Evolutionary conservation across 1,284 basidiomycete genomes (phyloP).

Genomic region (Heterobasidion parviporum): DNA sequence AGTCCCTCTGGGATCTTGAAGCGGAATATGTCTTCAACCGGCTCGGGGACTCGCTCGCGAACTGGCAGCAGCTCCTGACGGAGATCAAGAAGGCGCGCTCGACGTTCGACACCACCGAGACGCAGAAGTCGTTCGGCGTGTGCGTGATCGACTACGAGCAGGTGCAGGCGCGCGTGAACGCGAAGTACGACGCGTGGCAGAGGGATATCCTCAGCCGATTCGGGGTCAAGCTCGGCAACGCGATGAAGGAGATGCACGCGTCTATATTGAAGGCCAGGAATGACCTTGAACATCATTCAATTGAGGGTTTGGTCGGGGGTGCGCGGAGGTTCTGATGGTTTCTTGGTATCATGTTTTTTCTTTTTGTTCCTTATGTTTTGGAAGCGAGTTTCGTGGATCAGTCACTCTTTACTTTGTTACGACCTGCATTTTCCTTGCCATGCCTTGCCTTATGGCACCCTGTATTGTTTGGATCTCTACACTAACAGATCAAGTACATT

Average conservation of each 20-base stretch:
- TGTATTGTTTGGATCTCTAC: too few relatives aligned
- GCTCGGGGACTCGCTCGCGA: slow-evolving; percentile 84
- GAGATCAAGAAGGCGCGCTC: slow-evolving; percentile 96
- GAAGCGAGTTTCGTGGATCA: neutral
- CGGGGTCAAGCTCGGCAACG: slow-evolving; percentile 84
- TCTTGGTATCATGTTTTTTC: neutral
- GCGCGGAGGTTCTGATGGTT: slow-evolving; percentile 30
- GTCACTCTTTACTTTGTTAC: too few relatives aligned
- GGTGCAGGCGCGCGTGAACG: slow-evolving; percentile 94
- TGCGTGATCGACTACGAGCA: slow-evolving; percentile 97
- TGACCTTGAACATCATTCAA: slow-evolving; percentile 88
- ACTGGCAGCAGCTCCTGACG: slow-evolving; percentile 92
- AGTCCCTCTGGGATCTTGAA: slow-evolving; percentile 97
- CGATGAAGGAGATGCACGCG: slow-evolving; percentile 96
- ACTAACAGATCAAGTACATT: too few relatives aligned
- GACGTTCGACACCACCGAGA: slow-evolving; percentile 95
- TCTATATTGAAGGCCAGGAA: slow-evolving; percentile 88
- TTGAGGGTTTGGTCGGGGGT: slow-evolving; percentile 50
- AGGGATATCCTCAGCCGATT: slow-evolving; percentile 89
- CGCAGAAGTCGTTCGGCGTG: slow-evolving; percentile 85
- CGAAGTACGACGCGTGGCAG: slow-evolving; percentile 98
- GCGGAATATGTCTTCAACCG: slow-evolving; percentile 93
- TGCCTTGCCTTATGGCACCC: neutral
- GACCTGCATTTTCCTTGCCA: neutral
- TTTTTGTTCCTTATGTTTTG: neutral